phyloP scores from a whole-genome alignment of 306 rosid genomes.

The Delonix regia region DNA sequence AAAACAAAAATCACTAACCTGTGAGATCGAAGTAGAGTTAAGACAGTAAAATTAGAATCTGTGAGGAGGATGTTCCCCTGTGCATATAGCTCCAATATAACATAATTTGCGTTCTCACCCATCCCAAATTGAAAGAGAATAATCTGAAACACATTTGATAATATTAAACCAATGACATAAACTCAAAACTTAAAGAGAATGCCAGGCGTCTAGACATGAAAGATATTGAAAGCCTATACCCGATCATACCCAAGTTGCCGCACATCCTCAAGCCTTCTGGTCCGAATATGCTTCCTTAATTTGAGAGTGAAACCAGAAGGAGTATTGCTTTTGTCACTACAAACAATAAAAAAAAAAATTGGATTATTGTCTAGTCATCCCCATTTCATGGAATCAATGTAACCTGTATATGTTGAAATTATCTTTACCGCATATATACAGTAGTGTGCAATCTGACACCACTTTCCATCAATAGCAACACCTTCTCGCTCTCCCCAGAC shows the following conservation, averaged over 20 bases:
- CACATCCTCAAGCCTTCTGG: constrained; percentile 95
- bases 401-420: background rate
- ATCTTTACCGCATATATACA: constrained; percentile 71
- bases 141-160: constrained; percentile 58
- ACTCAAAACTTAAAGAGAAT: background rate
- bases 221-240: constrained; percentile 46
- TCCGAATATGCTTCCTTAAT: constrained; percentile 90
- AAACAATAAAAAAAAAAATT: background rate
- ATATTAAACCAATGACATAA: background rate
- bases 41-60: constrained; percentile 77
- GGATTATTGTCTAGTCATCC: background rate
- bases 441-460: constrained; percentile 94
- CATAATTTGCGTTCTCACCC: constrained; percentile 85
- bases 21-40: constrained; percentile 98
- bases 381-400: background rate
- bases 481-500: constrained; percentile 98
- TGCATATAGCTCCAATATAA: constrained; percentile 92
- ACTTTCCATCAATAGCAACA: constrained; percentile 85
- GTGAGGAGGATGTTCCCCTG: constrained; percentile 93
- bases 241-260: constrained; percentile 98
- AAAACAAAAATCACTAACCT: constrained; percentile 51
- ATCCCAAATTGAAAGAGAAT: constrained; percentile 93
- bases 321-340: constrained; percentile 89
- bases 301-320: constrained; percentile 98
- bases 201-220: background rate